Base-by-base conservation (phyloP, 768 basidiomycete genomes). In the Leucosporidium yakuticum region DNA sequence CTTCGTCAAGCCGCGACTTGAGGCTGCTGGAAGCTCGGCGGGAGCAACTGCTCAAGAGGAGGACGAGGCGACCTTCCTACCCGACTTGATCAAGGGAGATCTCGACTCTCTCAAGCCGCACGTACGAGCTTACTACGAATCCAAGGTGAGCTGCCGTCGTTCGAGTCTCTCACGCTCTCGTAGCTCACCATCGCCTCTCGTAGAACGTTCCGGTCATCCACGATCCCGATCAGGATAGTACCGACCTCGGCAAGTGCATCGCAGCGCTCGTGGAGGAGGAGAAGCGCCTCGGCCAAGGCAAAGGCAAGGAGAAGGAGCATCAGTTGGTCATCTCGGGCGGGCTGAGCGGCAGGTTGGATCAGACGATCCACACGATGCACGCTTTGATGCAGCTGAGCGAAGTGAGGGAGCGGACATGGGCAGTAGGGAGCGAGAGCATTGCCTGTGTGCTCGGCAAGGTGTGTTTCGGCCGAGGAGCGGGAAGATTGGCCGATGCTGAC, bases 191-290 rank as follows among this genome's bases (percentile, higher is more conserved):
- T 32, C 19, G 19, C 29, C 32, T 7, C 14, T 17, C 14, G 6
- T 60, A 93, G 90, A 86, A 84, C 39, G 88, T 96, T 4, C 76
- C 78, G 0, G 80, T 95, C 48, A 76, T 85, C 0, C 79, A 85
- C 62, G 94, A 96, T 74, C 71, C 80, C 0, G 85, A 88, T 76
- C 87, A 91, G 76, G 79, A 91, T 76, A 84, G 91, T n/a, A 98
- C 95, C 0, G 96, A 99, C 77, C 83, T 99, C 66, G 91, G 90
- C 88, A 99, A 99, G 79, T 98, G 93, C 74, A 79, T 98, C 3
- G 56, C 73, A 9, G 82, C 86, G 8, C 76, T 97, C 4, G 77
- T 84, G 58, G 83, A 84, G 62, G 82, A 81, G 66, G 90, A 93
- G 74, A 67, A 73, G 69, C 72, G 2, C 80, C 82, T 56, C 77